Base-by-base conservation (phyloP, 176 grass and related monocot species). In the Oryza glumipatula region DNA sequence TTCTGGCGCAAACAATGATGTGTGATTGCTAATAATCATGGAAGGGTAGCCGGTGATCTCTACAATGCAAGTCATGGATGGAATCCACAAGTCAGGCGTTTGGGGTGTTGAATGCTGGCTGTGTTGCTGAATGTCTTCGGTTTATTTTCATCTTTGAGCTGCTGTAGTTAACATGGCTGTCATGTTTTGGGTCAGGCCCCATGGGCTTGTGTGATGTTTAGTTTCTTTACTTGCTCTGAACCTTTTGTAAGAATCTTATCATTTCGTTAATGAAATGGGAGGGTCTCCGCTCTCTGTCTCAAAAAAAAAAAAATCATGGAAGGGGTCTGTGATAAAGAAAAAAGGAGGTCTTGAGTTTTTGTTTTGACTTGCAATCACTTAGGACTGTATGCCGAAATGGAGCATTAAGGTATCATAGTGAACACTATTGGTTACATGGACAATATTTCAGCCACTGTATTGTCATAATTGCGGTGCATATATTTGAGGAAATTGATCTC, bases 371-470 rank as follows among this genome's bases (percentile, higher is more conserved):
- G 56, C 41, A 38, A 39, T 86, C 10, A 9, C 19, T 11, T 73
- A 66, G 56, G 26, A 72, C 38, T 38, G 68, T 72, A 46, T 30
- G 38, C 22, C 9, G 13, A 83, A 73, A 71, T 82, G 23, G 24
- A 61, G 12, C 11, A 68, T 54, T 22, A 6, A n/a, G 26, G 0
- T 68, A n/a, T 68, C 39, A 5, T 8, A 72, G 23, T 76, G 13
- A n/a, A 52, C 26, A 26, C 3, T 56, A 7, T 56, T 56, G 16
- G 17, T 54, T 56, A 9, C 63, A 56, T 68, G 52, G 9, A 13
- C 1, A 68, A 39, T 68, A 43, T 21, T 43, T 69, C 19, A 8
- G 54, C 43, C 2, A 9, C 28, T 28, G 24, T 26, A 68, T 36
- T 71, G 17, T 14, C 17, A 54, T 44, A 79, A 73, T 6, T 83